phyloP scores from a whole-genome alignment of 164 flowering plant genomes.

The Piper betle region DNA sequence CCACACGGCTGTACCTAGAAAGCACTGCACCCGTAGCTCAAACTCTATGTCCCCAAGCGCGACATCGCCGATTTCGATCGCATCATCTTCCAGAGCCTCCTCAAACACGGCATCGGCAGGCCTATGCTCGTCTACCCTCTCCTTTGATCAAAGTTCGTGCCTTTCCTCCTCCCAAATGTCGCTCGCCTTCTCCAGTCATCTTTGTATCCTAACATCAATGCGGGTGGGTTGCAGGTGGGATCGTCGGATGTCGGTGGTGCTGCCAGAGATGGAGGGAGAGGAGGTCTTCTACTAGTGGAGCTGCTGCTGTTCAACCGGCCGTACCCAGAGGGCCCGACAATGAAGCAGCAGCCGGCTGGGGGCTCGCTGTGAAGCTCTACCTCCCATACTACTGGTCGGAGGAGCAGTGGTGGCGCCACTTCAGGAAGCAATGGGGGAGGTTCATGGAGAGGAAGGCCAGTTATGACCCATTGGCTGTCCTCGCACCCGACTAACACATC shows the following conservation, averaged over 20 bases:
- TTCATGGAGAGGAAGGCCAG: constrained; percentile 52
- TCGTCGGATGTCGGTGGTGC: constrained; percentile 44
- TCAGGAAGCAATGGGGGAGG: constrained; percentile 59
- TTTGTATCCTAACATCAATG: neutral
- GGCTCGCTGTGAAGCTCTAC: constrained; percentile 60
- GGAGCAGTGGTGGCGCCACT: constrained; percentile 72
- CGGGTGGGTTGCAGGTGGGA: constrained; percentile 54
- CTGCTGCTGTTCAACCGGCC: constrained; percentile 47
- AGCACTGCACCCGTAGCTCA: constrained; percentile 88
- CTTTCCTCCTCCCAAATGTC: neutral
- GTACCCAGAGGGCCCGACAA: constrained; percentile 27
- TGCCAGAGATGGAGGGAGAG: constrained; percentile 72
- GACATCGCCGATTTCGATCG: constrained; percentile 57
- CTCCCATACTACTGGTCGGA: constrained; percentile 54
- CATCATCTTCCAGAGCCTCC: constrained; percentile 40
- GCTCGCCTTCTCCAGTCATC: neutral
- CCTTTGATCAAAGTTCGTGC: constrained; percentile 15
- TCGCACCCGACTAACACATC: constrained; percentile 85
- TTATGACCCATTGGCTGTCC: constrained; percentile 78
- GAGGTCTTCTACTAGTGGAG: constrained; percentile 77
- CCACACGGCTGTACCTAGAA: constrained; percentile 68
- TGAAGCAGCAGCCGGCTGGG: constrained; percentile 39
- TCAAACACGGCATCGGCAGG: constrained; percentile 68
- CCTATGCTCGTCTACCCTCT: constrained; percentile 89
- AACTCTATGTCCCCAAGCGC: constrained; percentile 46